These are phyloP conservation scores for Barnettozyma hawaiiensis DNA, from an alignment of 1,139 yeast species.

Conservation along the genomic window DNA sequence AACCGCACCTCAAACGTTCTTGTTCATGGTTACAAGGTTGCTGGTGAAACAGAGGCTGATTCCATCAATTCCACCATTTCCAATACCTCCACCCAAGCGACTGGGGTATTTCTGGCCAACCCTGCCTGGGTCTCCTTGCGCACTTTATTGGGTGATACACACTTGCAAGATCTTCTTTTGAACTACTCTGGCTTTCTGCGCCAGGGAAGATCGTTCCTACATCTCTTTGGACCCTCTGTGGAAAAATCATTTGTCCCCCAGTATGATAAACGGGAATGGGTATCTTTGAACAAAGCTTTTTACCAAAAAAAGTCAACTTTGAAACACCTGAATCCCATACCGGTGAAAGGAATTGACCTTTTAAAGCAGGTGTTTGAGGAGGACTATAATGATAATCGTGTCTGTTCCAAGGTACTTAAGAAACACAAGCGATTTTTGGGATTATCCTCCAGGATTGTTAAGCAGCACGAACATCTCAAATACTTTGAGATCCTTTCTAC, in stretches of 20 bases:
- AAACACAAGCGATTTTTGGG: constrained; percentile 12
- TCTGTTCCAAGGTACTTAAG: constrained; percentile 6
- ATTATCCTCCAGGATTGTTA: constrained; percentile 5
- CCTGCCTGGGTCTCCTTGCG: constrained; percentile 18
- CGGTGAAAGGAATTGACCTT: constrained; percentile 4
- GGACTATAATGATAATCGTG: constrained; percentile 1
- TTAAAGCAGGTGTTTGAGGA: constrained; percentile 10
- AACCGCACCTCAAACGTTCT: constrained; percentile 22
- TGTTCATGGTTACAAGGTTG: constrained; percentile 17
- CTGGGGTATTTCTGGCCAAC: constrained; percentile 7
- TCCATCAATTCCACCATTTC: constrained; percentile 7
- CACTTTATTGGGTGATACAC: constrained; percentile 9
- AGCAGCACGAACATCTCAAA: constrained; percentile 10
- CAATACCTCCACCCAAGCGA: constrained; percentile 5
- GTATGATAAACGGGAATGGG: neutral
- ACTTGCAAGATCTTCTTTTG: constrained; percentile 12
- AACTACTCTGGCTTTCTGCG: constrained; percentile 12
- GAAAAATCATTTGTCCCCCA: neutral
- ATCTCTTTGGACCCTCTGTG: constrained; percentile 17
- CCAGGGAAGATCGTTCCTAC: constrained; percentile 8
- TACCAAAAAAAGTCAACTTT: constrained; percentile 7
- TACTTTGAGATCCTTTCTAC: constrained; percentile 13
- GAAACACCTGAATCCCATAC: constrained; percentile 14
- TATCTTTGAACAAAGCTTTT: constrained; percentile 13
- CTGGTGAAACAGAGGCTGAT: constrained; percentile 7